These are phyloP conservation scores for Tricholoma sp. DNA, from an alignment of 768 basidiomycete species.

Conservation along the genomic window DNA sequence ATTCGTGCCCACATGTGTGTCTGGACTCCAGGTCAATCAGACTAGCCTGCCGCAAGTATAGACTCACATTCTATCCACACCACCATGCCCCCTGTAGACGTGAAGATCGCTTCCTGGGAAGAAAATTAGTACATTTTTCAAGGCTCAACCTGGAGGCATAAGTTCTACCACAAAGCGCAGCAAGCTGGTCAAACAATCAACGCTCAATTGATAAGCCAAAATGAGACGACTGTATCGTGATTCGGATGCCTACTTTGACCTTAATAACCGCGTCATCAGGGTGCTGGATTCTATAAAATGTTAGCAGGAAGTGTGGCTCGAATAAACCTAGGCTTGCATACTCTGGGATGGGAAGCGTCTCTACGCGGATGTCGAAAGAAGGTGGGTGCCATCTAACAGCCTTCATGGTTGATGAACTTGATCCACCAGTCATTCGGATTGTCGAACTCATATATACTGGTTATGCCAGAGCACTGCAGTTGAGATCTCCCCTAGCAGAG, in stretches of 20 bases:
- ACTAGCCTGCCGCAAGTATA: not conserved
- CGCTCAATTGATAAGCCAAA: no score
- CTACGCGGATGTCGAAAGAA: constrained; percentile 66
- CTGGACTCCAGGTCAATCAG: constrained; percentile 27
- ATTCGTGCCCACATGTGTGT: constrained; percentile 70
- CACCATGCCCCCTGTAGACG: constrained; percentile 61
- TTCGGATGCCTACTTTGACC: constrained; percentile 51
- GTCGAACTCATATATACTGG: no score
- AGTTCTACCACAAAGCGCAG: constrained; percentile 53
- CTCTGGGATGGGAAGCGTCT: constrained; percentile 52
- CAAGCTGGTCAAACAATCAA: constrained; percentile 37
- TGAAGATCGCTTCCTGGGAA: constrained; percentile 64
- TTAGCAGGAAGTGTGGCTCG: not conserved
- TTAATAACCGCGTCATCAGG: constrained; percentile 78
- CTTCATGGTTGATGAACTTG: constrained; percentile 19
- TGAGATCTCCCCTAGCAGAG: no score
- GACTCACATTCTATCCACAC: constrained; percentile 46
- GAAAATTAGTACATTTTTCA: not conserved
- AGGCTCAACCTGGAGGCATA: not conserved
- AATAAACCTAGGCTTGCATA: constrained; percentile 10
- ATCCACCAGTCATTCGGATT: no score
- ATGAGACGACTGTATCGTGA: no score
- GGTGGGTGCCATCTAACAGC: constrained; percentile 66
- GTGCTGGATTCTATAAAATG: constrained; percentile 44
- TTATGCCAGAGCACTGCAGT: no score